A percentile compares a stretch with the other conserved stretches of the same genome.
phyloP scores from a whole-genome alignment of 345 rosid genomes.

The Aethionema arabicum region DNA sequence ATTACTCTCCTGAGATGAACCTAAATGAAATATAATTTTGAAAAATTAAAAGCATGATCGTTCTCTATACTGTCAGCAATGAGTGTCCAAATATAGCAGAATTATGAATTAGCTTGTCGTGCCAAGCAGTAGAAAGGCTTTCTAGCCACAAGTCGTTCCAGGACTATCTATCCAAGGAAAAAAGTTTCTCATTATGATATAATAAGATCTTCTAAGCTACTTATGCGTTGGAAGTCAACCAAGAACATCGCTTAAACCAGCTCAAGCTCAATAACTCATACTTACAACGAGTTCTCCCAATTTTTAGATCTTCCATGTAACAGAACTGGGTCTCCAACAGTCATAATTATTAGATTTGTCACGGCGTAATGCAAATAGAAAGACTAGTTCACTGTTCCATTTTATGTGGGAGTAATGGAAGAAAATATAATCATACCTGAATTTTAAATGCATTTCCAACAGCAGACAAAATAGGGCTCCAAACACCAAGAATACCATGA shows the following conservation, averaged over 20 bases:
- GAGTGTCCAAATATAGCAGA: conserved; percentile 7
- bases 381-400: conserved; percentile 17
- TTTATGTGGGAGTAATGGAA: conserved; percentile 18
- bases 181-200: background rate
- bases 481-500: conserved; percentile 85
- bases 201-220: conserved; percentile 18
- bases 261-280: conserved; percentile 10
- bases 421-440: conserved; percentile 58
- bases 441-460: conserved; percentile 96
- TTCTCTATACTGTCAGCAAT: conserved; percentile 14
- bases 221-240: conserved; percentile 20
- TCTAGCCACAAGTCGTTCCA: conserved; percentile 23
- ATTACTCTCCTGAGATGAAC: conserved; percentile 94
- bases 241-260: conserved; percentile 18
- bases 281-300: conserved; percentile 20
- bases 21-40: conserved; percentile 42
- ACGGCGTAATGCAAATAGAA: conserved; percentile 19
- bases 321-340: conserved; percentile 17
- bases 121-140: conserved; percentile 18
- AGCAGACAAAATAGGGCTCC: conserved; percentile 95
- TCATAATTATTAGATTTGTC: conserved; percentile 6
- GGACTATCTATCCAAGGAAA: conserved; percentile 15
- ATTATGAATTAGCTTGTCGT: conserved; percentile 18
- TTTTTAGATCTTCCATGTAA: conserved; percentile 20
- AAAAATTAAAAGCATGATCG: conserved; percentile 27